phyloP scores from a whole-genome alignment of 2,329 filamentous ascomycete species.

The Penicillium sp. region DNA sequence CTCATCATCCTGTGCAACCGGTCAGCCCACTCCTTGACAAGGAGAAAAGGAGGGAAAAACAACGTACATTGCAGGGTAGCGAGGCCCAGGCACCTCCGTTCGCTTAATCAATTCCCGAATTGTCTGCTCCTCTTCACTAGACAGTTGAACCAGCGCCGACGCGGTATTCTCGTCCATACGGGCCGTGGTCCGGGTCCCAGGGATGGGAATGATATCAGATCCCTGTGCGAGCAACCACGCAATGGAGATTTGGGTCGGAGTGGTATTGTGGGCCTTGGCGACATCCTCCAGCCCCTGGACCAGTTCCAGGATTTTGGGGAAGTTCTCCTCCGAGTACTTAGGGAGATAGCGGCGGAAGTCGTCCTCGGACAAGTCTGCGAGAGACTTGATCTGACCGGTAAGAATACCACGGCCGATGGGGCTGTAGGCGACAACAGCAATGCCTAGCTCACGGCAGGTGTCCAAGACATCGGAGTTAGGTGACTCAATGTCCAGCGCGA shows the following conservation, averaged over 20 bases:
- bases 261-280: conserved; percentile 59
- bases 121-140: conserved; percentile 24
- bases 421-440: conserved; percentile 61
- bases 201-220: conserved; percentile 33
- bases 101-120: conserved; percentile 22
- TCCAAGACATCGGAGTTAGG: conserved; percentile 53
- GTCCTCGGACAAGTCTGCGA: conserved; percentile 50
- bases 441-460: conserved; percentile 62
- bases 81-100: conserved; percentile 21
- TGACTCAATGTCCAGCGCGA: conserved; percentile 54
- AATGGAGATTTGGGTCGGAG: conserved; percentile 62
- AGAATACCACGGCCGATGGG: conserved; percentile 65
- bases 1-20: conserved; percentile 6
- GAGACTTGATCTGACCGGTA: conserved; percentile 54
- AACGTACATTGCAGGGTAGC: conserved; percentile 25
- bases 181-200: conserved; percentile 29
- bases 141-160: conserved; percentile 18
- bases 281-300: conserved; percentile 55
- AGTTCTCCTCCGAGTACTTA: conserved; percentile 56
- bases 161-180: conserved; percentile 28
- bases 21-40: conserved; percentile 2
- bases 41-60: background rate
- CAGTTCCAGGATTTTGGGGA: conserved; percentile 59
- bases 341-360: conserved; percentile 55
- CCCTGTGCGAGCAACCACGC: conserved; percentile 68